Evolutionary conservation across 169 alveolate genomes (phyloP).

Genomic region (Eimeria brunetti): DNA sequence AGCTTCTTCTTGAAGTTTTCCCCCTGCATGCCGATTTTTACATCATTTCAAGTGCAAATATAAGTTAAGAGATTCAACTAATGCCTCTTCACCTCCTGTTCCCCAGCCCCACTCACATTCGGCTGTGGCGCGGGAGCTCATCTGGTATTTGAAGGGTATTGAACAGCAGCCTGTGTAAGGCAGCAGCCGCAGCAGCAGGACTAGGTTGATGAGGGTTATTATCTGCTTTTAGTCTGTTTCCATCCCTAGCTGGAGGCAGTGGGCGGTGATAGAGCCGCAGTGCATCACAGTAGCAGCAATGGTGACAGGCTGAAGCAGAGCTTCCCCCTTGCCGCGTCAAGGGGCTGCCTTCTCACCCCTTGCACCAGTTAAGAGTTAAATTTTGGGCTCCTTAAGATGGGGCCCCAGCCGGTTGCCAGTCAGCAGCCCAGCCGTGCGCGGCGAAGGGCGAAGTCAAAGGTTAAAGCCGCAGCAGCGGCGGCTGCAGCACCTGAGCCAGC

Average conservation of each 20-base stretch:
- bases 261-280: not conserved
- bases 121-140: not conserved
- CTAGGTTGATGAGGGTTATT: not conserved
- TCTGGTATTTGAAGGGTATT: not conserved
- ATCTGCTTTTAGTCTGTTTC: not conserved
- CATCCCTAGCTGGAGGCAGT: not conserved
- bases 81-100: not conserved
- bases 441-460: conserved; percentile 19
- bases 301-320: not conserved
- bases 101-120: not conserved
- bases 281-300: not conserved
- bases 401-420: not conserved
- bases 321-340: not conserved
- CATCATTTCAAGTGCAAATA: not conserved
- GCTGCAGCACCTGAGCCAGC: not conserved
- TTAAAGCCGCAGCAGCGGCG: conserved; percentile 21
- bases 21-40: not conserved
- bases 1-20: not conserved
- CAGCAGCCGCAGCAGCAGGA: not conserved
- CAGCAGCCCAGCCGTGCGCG: conserved; percentile 9
- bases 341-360: not conserved
- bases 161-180: not conserved
- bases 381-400: not conserved
- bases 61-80: no score
- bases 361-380: not conserved